Evolutionary conservation across 306 rosid species (phyloP), one percentile per base, ranked within the genome.

Genomic region (Cicer bijugum): DNA sequence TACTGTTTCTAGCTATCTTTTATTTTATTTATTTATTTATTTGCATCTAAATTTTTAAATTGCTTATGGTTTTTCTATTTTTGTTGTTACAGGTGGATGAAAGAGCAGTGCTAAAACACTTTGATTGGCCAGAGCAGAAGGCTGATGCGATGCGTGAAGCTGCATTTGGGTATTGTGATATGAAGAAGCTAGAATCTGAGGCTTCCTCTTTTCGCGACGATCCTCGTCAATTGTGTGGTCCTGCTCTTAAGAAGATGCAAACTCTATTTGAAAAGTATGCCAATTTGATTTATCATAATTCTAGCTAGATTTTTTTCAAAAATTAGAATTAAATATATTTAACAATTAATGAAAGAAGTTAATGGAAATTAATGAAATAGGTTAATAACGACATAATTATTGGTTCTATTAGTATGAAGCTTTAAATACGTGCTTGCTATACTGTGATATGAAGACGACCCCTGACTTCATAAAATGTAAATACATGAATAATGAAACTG

Each of bases 51-150:
- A 14, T 37, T 37, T 8, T 10, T 0, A 10, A 11, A 0, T 20
- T 17, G 0, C n/a, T 61, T 4, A 4, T 43, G n/a, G 10, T 11
- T 51, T 75, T 20, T 15, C 12, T 61, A 59, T 16, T 20, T 68
- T 44, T 71, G 58, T 71, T 71, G 43, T 9, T 74, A 38, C 55
- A 93, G 98, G 97, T 95, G 71, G 99, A 95, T 37, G 99, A 95
- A 89, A 91, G 99, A 82, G 99, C 99, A 14, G 99, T 95, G 79
- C 84, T 95, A 60, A 95, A 95, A 74, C 99, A 95, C 85, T 95
- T 95, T 19, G 80, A 95, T 9, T 95, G 99, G 99, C 99, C 99
- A 1, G 99, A 95, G 88, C 88, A 90, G 39, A 95, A 95, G 75
- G 99, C 99, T 0, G 99, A 95, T 43, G 96, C 97, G 0, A 80